Evolutionary conservation across 768 basidiomycete genomes (phyloP).

Genomic region (Boletus speciosus): DNA sequence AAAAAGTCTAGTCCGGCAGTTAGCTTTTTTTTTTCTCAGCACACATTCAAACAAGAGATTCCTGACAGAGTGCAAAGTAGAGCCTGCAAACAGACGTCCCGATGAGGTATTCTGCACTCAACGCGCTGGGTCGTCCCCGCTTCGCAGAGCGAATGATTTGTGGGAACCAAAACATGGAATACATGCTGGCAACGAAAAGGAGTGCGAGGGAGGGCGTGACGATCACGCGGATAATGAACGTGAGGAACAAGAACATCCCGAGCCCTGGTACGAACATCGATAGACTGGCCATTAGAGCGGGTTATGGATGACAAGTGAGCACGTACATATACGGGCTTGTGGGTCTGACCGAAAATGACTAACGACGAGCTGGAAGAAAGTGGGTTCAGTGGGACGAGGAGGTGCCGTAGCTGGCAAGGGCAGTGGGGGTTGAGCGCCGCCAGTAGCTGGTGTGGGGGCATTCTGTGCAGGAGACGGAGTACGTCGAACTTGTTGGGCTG

Average conservation of each 20-base stretch:
- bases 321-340: slow-evolving; percentile 68
- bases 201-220: slow-evolving; percentile 63
- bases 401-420: slow-evolving; percentile 23
- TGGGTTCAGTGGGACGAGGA: slow-evolving; percentile 10
- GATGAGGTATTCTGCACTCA: slow-evolving; percentile 67
- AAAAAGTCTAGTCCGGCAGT: slow-evolving; percentile 61
- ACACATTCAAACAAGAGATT: background rate
- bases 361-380: slow-evolving; percentile 49
- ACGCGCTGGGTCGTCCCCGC: slow-evolving; percentile 65
- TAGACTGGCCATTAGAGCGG: background rate
- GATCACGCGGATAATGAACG: slow-evolving; percentile 71
- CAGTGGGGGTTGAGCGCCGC: slow-evolving; percentile 11
- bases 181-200: slow-evolving; percentile 62
- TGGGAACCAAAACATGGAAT: slow-evolving; percentile 80
- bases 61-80: slow-evolving; percentile 72
- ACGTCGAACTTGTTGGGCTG: slow-evolving; percentile 28
- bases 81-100: slow-evolving; percentile 74
- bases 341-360: slow-evolving; percentile 65
- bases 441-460: background rate
- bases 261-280: slow-evolving; percentile 47
- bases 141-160: slow-evolving; percentile 78
- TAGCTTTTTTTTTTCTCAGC: background rate
- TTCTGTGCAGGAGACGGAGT: slow-evolving; percentile 5
- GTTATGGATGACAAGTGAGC: background rate
- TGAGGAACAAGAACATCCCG: slow-evolving; percentile 62